Base-by-base conservation (phyloP, 495 filamentous ascomycete species). In the Pyronema omphalodes region DNA sequence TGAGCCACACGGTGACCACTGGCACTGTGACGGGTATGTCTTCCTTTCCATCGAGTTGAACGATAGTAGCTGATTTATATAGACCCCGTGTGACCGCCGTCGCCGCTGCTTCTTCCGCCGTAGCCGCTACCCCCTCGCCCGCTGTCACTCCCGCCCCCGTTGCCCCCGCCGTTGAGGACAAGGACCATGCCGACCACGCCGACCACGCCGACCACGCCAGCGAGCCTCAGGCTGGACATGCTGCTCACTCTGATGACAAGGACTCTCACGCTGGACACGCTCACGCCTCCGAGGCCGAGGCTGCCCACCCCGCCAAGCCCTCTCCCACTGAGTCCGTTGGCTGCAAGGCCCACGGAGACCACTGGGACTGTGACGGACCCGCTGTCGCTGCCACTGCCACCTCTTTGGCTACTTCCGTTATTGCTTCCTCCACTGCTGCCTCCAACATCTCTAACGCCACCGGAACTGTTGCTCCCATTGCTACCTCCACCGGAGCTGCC, bases 281-380 rank as follows among this genome's bases (percentile, higher is more conserved):
- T 34, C 41, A 59, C 43, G 51, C 57, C 18, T 53, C 17, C 57
- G 17, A 60, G 53, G 35, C 56, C 51, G 43, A 53, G 45, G 23
- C 23, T 29, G 23, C 1, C 23, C 23, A 29, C 23, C 2, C 23
- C 23, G 23, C 23, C 0, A 62, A 62, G 17, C 63, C 53, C 18
- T 55, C 41, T 14, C 41, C 53, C 19, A 55, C 53, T 1, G 53
- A 47, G 17, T 55, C 53, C 11, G 29, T 55, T 39, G 53, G 53
- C 15, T 55, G 53, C 36, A 44, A 19, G 19, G 12, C 44, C 18
- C 53, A 55, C 36, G 53, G 53, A 5, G 23, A 49, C 33, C 53
- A 55, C 29, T 55, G 53, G 53, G 9, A 48, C 34, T 55, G 53
- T 29, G 44, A 55, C n/a, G 53, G 43, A 0, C 62, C 66, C 0